Percentiles rank a stretch among this genome's conserved stretches.
Conservation (phyloP, 2,329 filamentous ascomycete genomes). For the Aspergillus amoenus region DNA sequence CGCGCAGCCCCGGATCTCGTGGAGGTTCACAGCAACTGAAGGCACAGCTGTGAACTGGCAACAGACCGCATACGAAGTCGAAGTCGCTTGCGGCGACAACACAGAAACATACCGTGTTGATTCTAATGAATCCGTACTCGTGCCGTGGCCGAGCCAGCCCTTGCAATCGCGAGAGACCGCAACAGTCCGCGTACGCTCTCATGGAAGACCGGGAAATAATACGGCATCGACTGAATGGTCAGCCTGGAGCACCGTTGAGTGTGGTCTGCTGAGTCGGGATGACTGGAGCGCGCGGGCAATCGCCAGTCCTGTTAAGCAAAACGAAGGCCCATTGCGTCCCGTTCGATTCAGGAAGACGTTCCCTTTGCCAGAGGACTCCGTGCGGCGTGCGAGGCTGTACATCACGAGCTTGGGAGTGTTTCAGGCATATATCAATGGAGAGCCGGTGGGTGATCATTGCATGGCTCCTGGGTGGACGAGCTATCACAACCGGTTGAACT, state of each 20-base stretch:
- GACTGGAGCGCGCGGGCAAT: conserved; percentile 33
- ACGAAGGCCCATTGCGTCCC: conserved; percentile 28
- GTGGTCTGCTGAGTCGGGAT: conserved; percentile 29
- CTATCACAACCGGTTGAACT: conserved; percentile 52
- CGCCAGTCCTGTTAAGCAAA: conserved; percentile 13
- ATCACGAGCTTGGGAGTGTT: conserved; percentile 50
- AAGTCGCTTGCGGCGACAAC: conserved; percentile 10
- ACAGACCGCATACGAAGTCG: conserved; percentile 28
- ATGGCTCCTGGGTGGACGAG: conserved; percentile 52
- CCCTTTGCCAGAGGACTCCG: conserved; percentile 4
- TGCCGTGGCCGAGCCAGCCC: conserved; percentile 26
- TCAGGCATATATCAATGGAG: conserved; percentile 50
- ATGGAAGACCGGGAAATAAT: background rate
- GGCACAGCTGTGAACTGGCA: conserved; percentile 21
- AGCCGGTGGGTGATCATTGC: conserved; percentile 34
- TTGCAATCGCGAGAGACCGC: conserved; percentile 21
- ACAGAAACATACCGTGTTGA: conserved; percentile 16
- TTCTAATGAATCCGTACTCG: conserved; percentile 22
- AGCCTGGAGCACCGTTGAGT: conserved; percentile 29
- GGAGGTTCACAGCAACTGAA: conserved; percentile 21
- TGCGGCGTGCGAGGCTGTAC: conserved; percentile 44
- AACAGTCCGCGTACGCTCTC: conserved; percentile 18
- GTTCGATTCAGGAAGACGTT: conserved; percentile 39
- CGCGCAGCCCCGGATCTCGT: conserved; percentile 27
- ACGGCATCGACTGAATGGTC: conserved; percentile 15